Conservation (phyloP, 2,329 filamentous ascomycete species). For the Capronia americana region DNA sequence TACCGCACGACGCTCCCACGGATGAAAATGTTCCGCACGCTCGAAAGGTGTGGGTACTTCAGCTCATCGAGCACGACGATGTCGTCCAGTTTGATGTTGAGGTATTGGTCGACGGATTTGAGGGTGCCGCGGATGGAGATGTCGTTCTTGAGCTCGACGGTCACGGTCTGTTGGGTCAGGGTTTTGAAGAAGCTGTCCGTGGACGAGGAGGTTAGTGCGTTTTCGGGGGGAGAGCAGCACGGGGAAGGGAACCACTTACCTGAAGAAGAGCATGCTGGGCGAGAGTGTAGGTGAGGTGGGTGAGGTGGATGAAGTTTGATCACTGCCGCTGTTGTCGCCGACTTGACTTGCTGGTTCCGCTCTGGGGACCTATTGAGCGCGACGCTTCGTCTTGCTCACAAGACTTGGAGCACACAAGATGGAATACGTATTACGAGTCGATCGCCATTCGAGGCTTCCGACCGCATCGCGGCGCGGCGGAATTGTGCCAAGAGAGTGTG, state of each 20-base stretch:
- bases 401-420: background rate
- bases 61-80: constrained; percentile 91
- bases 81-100: constrained; percentile 98
- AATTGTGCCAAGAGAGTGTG: constrained; percentile 13
- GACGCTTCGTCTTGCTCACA: background rate
- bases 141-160: constrained; percentile 99
- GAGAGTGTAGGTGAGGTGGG: background rate
- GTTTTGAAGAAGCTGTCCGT: constrained; percentile 84
- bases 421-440: background rate
- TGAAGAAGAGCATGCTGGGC: constrained; percentile 34
- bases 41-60: constrained; percentile 89
- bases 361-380: background rate
- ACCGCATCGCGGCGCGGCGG: background rate
- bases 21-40: constrained; percentile 96
- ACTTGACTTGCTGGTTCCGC: background rate
- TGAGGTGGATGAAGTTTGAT: background rate
- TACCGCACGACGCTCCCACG: constrained; percentile 91
- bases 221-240: background rate
- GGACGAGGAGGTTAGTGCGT: background rate
- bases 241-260: constrained; percentile 12
- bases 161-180: constrained; percentile 95
- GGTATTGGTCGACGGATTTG: constrained; percentile 97
- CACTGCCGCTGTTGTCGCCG: background rate
- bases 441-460: background rate
- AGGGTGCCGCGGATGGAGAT: constrained; percentile 94